Evolutionary conservation across 2,329 filamentous ascomycete genomes (phyloP).

Genomic region (Penicillium freii): DNA sequence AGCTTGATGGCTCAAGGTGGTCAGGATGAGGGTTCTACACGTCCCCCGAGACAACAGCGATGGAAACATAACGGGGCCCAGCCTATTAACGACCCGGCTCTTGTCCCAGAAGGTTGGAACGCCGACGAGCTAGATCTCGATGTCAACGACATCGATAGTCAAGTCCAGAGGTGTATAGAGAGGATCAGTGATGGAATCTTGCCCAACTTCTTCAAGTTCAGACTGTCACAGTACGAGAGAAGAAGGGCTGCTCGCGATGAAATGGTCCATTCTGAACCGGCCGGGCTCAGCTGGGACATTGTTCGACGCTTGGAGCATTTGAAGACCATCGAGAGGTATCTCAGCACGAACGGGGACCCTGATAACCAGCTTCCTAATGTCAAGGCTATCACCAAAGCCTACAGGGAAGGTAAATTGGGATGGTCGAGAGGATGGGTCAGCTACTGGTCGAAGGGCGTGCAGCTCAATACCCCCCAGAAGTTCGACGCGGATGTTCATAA

Average conservation of each 20-base stretch:
- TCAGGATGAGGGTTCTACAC: not conserved
- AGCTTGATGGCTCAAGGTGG: not conserved
- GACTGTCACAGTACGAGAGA: not conserved
- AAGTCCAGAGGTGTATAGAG: not conserved
- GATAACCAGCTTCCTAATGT: slow-evolving; percentile 7
- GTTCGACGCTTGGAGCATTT: not conserved
- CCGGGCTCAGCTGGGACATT: not conserved
- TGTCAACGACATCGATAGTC: not conserved
- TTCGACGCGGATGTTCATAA: slow-evolving; percentile 1
- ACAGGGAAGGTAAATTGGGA: not conserved
- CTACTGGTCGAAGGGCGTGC: slow-evolving; percentile 10
- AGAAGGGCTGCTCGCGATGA: not conserved
- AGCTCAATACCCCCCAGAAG: slow-evolving; percentile 5
- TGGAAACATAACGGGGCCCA: not conserved
- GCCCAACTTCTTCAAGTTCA: not conserved
- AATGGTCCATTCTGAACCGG: not conserved
- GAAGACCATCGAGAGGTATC: not conserved
- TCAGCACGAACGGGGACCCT: not conserved
- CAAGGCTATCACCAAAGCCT: not conserved
- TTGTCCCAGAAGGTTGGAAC: not conserved
- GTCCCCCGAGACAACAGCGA: not conserved
- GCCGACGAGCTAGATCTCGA: not conserved
- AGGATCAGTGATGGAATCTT: slow-evolving; percentile 2
- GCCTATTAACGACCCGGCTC: not conserved
- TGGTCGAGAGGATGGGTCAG: slow-evolving; percentile 6